These are phyloP conservation scores for Didymella segeticola DNA, from an alignment of 2,329 filamentous ascomycete species.

Conservation along the genomic window DNA sequence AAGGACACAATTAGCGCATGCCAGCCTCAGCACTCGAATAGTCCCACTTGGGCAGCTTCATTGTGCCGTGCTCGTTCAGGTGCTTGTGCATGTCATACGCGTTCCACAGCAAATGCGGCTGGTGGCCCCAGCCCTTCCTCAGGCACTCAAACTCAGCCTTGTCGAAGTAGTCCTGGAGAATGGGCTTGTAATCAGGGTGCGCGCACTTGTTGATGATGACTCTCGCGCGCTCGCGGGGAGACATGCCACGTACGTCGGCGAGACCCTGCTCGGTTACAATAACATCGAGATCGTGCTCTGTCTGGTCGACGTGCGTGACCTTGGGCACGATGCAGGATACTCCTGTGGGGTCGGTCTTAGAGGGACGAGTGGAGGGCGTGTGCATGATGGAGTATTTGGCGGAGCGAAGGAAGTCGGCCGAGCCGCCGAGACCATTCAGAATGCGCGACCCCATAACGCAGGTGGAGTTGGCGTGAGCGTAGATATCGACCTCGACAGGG, in stretches of 20 bases:
- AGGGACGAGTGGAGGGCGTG: constrained; percentile 80
- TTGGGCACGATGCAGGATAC: constrained; percentile 91
- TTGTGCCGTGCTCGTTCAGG: constrained; percentile 80
- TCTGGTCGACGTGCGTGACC: constrained; percentile 92
- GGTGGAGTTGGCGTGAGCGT: constrained; percentile 90
- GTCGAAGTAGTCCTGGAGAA: constrained; percentile 81
- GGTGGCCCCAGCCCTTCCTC: constrained; percentile 85
- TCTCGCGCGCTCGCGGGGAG: constrained; percentile 78
- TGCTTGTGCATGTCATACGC: constrained; percentile 90
- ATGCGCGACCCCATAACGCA: constrained; percentile 88
- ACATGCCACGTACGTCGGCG: constrained; percentile 83
- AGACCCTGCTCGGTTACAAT: constrained; percentile 80
- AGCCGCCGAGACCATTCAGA: constrained; percentile 84
- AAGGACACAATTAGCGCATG: constrained; percentile 4
- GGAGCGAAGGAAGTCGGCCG: constrained; percentile 79
- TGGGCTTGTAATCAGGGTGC: constrained; percentile 83
- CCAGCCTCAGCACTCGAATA: constrained; percentile 26
- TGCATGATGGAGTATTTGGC: constrained; percentile 93
- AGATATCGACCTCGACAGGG: constrained; percentile 91
- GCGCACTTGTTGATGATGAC: constrained; percentile 88
- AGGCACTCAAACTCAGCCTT: constrained; percentile 87
- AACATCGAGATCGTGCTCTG: constrained; percentile 91
- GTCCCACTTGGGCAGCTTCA: constrained; percentile 78
- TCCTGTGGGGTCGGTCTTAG: constrained; percentile 81
- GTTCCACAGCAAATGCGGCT: constrained; percentile 87